phyloP scores from a whole-genome alignment of 257 asterid genomes.

The Scutellaria barbata region DNA sequence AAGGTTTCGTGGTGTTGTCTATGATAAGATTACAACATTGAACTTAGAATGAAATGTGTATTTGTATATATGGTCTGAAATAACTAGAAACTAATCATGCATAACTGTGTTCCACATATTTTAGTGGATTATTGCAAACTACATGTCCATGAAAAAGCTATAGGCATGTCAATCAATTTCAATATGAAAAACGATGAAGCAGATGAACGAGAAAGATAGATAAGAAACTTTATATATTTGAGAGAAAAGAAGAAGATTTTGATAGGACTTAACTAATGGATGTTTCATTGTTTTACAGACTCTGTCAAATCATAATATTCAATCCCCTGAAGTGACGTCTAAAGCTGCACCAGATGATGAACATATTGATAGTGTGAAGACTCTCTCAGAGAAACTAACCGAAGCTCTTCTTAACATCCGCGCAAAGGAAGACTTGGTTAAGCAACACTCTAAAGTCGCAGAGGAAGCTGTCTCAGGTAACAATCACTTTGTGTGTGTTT shows the following conservation, averaged over 20 bases:
- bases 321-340: slow-evolving; percentile 86
- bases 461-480: slow-evolving; percentile 98
- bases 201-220: neutral
- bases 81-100: no score
- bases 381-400: slow-evolving; percentile 67
- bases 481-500: neutral
- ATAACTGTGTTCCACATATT: no score
- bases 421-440: slow-evolving; percentile 82
- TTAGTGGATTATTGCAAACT: no score
- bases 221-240: neutral
- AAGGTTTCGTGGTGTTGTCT: no score
- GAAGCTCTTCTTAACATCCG: slow-evolving; percentile 72
- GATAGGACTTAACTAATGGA: slow-evolving; percentile 23
- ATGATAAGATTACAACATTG: no score
- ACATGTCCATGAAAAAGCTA: no score
- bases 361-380: slow-evolving; percentile 48
- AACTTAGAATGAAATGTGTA: no score
- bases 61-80: no score
- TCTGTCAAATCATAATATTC: slow-evolving; percentile 50
- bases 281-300: slow-evolving; percentile 47
- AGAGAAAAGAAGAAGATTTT: neutral
- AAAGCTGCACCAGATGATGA: slow-evolving; percentile 61
- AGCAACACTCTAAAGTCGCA: slow-evolving; percentile 93
- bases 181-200: no score
- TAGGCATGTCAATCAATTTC: no score